Conservation (phyloP, 1,139 yeast species). For the Protomyces arabidopsidicola region DNA sequence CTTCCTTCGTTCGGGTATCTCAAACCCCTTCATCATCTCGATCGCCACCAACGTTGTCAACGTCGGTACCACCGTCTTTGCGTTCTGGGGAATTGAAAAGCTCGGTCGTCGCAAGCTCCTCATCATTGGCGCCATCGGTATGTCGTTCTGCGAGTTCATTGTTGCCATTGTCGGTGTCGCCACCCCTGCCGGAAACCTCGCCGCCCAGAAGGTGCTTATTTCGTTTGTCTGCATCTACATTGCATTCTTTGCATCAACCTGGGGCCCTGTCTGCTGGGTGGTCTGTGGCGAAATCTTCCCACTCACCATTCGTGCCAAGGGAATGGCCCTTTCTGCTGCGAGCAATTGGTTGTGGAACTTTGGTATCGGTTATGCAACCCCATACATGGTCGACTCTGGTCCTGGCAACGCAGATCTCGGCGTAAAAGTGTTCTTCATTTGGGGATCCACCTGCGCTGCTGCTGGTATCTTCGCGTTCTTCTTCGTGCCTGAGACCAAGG, state of each 20-base stretch:
- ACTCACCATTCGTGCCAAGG: slow-evolving; percentile 66
- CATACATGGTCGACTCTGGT: slow-evolving; percentile 62
- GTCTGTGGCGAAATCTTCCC: slow-evolving; percentile 70
- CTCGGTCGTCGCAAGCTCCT: slow-evolving; percentile 68
- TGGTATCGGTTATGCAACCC: slow-evolving; percentile 66
- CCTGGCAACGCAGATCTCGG: slow-evolving; percentile 41
- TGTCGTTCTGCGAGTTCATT: slow-evolving; percentile 61
- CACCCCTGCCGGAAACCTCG: slow-evolving; percentile 38
- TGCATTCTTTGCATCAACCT: slow-evolving; percentile 68
- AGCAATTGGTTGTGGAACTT: slow-evolving; percentile 77
- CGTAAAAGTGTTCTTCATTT: slow-evolving; percentile 58
- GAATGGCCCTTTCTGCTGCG: slow-evolving; percentile 69
- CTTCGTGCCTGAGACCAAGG: slow-evolving; percentile 67
- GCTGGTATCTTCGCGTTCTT: slow-evolving; percentile 56
- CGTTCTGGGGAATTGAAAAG: slow-evolving; percentile 56
- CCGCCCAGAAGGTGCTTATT: slow-evolving; percentile 45
- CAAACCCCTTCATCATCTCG: slow-evolving; percentile 45
- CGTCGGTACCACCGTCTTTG: slow-evolving; percentile 58
- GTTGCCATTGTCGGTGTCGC: slow-evolving; percentile 64
- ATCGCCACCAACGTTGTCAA: slow-evolving; percentile 60
- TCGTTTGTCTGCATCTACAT: slow-evolving; percentile 68
- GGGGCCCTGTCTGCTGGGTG: slow-evolving; percentile 83
- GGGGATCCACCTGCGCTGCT: slow-evolving; percentile 57
- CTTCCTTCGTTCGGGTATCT: slow-evolving; percentile 64
- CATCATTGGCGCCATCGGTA: slow-evolving; percentile 58